A percentile compares a stretch with the other conserved stretches of the same genome.
Evolutionary conservation across 2,329 filamentous ascomycete genomes (phyloP).

Genomic region (Alternaria triticina): DNA sequence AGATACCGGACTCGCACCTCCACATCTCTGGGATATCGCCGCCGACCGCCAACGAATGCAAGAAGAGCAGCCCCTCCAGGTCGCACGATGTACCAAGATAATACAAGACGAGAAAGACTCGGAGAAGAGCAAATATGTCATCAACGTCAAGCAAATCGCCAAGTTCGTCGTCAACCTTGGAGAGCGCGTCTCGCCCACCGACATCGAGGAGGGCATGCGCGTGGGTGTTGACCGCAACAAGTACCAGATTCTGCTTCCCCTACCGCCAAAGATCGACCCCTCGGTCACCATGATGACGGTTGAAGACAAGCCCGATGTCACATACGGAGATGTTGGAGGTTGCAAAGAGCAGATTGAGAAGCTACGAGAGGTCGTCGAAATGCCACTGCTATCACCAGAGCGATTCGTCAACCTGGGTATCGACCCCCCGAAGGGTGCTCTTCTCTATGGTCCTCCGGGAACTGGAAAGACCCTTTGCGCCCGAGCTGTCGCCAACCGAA

Average conservation of each 20-base stretch:
- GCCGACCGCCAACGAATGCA: slow-evolving; percentile 98
- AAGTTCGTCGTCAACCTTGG: slow-evolving; percentile 99
- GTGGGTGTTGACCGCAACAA: slow-evolving; percentile 98
- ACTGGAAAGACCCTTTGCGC: slow-evolving; percentile 99
- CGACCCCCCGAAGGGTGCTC: slow-evolving; percentile 94
- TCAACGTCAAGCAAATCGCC: slow-evolving; percentile 99
- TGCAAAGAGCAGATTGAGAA: slow-evolving; percentile 99
- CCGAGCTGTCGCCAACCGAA: slow-evolving; percentile 95
- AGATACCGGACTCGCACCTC: slow-evolving; percentile 95
- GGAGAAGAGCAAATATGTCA: slow-evolving; percentile 99
- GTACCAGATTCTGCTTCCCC: slow-evolving; percentile 95
- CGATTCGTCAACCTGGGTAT: slow-evolving; percentile 99
- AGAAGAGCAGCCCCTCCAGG: slow-evolving; percentile 96
- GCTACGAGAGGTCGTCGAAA: slow-evolving; percentile 96
- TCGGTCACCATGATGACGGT: slow-evolving; percentile 99
- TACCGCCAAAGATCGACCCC: slow-evolving; percentile 98
- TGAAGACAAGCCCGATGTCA: slow-evolving; percentile 99
- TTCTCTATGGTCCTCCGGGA: slow-evolving; percentile 94
- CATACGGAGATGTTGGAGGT: slow-evolving; percentile 96
- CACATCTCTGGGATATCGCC: slow-evolving; percentile 98
- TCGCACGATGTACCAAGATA: slow-evolving; percentile 98
- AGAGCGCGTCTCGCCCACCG: slow-evolving; percentile 94
- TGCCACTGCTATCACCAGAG: slow-evolving; percentile 95
- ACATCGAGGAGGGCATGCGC: slow-evolving; percentile 99
- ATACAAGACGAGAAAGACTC: slow-evolving; percentile 95